Evolutionary conservation across 345 rosid species (phyloP), one percentile per base, ranked within the genome.

Genomic region (Bruguiera parviflora): DNA sequence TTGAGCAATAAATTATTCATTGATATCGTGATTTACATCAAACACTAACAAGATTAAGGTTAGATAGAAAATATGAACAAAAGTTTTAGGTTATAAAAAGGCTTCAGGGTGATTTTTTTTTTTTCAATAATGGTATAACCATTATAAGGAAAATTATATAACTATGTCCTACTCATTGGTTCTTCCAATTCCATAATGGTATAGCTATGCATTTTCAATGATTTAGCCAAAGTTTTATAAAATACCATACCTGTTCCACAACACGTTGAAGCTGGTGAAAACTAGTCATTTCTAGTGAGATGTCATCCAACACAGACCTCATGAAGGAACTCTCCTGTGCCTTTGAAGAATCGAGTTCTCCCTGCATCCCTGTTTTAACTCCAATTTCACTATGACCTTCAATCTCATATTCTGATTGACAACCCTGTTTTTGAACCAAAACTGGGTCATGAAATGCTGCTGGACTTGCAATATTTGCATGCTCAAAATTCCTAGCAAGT

Each of bases 191-290:
- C 49, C 6, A 8, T 39, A 21, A 61, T 15, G 8, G 18, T 46
- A 31, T 58, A 22, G 9, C 1, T 28, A 1, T 33, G 37, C 7
- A 33, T 33, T 7, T 33, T 33, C 37, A 8, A 33, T 33, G 37
- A 33, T 33, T 33, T 8, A 33, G 37, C 37, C 37, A 33, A 33
- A 33, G 6, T 33, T 2, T 6, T n/a, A 51, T 31, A 53, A 56
- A 71, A 7, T 8, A 33, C 37, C 56, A 52, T 82, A 90, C 92
- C 88, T 87, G 87, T 77, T 87, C 91, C 78, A 81, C 84, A 66
- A 90, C 95, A 70, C 81, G 90, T 71, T 87, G 98, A 70, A 92
- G 96, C 72, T 92, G 98, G 60, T 81, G 80, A 78, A 90, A 90
- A 81, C 98, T 92, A 61, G 86, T 85, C 67, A 88, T 92, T 69